Percentiles rank a stretch among this genome's conserved stretches.
Conservation (phyloP, 495 filamentous ascomycete species). For the Cetradonia linearis region DNA sequence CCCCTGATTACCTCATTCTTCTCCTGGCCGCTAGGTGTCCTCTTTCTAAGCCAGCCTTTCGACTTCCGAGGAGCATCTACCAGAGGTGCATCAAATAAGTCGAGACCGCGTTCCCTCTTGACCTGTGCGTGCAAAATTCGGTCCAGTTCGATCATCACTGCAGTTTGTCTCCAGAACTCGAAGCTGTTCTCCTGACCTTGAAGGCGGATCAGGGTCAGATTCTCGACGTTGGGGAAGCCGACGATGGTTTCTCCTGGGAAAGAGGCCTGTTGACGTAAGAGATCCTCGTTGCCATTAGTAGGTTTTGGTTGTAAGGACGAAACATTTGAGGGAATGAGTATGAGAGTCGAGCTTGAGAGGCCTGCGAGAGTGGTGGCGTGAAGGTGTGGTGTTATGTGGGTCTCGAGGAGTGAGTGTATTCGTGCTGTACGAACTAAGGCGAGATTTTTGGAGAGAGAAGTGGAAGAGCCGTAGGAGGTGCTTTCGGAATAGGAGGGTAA, state of each 20-base stretch:
- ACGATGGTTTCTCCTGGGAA: constrained; percentile 23
- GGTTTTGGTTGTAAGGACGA: constrained; percentile 14
- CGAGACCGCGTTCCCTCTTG: constrained; percentile 13
- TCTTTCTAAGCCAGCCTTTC: background rate
- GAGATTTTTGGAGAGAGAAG: constrained; percentile 12
- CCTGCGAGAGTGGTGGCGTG: constrained; percentile 20
- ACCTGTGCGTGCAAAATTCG: constrained; percentile 18
- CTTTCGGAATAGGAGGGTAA: constrained; percentile 20
- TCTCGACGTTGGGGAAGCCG: constrained; percentile 23
- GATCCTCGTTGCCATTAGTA: background rate
- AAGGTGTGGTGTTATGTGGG: constrained; percentile 27
- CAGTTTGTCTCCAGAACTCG: constrained; percentile 26
- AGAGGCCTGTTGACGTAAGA: background rate
- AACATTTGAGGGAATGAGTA: constrained; percentile 29
- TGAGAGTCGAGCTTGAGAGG: constrained; percentile 24
- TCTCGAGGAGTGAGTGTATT: constrained; percentile 22
- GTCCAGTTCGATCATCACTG: constrained; percentile 23
- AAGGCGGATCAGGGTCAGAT: constrained; percentile 25
- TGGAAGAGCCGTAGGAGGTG: background rate
- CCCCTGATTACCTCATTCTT: background rate
- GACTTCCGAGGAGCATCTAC: background rate
- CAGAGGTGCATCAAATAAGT: constrained; percentile 7
- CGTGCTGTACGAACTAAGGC: constrained; percentile 17
- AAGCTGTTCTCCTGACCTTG: constrained; percentile 23
- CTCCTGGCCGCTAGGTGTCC: background rate